Evolutionary conservation across 1,284 basidiomycete species (phyloP).

Genomic region (Takashimella koratensis): DNA sequence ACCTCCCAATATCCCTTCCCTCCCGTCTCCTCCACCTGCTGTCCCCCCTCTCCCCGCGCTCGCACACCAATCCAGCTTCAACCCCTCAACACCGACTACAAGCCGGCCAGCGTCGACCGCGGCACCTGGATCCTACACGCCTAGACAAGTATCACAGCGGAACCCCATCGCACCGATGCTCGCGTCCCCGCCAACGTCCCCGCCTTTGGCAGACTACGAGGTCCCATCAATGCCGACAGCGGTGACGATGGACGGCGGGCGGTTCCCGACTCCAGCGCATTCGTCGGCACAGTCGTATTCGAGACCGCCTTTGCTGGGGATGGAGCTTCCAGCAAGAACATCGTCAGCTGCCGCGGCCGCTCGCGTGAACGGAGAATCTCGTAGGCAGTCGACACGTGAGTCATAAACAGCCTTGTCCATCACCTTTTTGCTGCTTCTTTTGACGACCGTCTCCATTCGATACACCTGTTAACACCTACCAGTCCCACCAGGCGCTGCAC

Average conservation of each 20-base stretch:
- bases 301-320: background rate
- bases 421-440: too few relatives aligned
- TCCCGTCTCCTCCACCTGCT: background rate
- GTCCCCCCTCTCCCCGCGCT: background rate
- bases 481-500: background rate
- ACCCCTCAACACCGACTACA: background rate
- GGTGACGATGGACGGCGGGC: background rate
- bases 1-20: background rate
- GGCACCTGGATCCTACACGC: background rate
- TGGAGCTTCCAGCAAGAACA: background rate
- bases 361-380: background rate
- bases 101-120: background rate
- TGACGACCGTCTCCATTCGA: too few relatives aligned
- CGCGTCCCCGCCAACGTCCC: background rate
- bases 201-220: background rate
- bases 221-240: background rate
- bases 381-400: background rate
- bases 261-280: background rate
- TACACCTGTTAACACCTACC: too few relatives aligned
- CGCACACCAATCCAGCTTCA: background rate
- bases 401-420: too few relatives aligned
- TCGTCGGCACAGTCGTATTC: background rate
- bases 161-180: background rate
- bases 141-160: background rate
- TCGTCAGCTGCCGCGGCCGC: too few relatives aligned